Conservation (phyloP, 139 green algal species). For the Tetradesmus lagerheimii region DNA sequence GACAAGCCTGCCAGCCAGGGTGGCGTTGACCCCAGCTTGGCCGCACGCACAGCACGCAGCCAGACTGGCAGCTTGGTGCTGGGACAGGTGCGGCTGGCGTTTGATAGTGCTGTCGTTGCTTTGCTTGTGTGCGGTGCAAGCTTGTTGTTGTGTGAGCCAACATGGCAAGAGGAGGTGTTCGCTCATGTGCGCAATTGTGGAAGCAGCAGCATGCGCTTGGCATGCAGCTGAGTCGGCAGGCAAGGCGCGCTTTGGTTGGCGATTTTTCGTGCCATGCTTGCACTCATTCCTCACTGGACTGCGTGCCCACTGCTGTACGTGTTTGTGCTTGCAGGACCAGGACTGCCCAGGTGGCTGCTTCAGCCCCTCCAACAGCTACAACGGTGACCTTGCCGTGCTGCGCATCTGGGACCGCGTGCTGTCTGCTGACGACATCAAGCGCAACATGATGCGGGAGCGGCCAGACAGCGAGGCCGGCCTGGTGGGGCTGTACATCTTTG, state of each 20-base stretch:
- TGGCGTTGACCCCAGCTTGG: conserved; percentile 74
- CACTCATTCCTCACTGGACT: no score
- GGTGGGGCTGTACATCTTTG: conserved; percentile 74
- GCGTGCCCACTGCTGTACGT: not conserved
- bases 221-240: no score
- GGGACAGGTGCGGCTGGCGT: conserved; percentile 54
- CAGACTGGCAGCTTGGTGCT: conserved; percentile 79
- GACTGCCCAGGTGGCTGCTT: conserved; percentile 91
- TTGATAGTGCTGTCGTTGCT: no score
- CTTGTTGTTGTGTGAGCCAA: no score
- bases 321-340: conserved; percentile 68
- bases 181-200: no score
- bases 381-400: conserved; percentile 78
- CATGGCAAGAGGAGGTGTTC: no score
- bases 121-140: no score
- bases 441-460: conserved; percentile 67
- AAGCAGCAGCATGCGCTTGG: no score
- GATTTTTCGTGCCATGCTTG: no score
- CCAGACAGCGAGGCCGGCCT: conserved; percentile 61
- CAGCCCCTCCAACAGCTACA: conserved; percentile 68
- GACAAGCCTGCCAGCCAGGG: conserved; percentile 58
- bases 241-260: no score
- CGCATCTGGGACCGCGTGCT: conserved; percentile 82
- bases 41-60: conserved; percentile 55
- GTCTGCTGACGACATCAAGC: conserved; percentile 58